A percentile compares a stretch with the other conserved stretches of the same genome.
Evolutionary conservation across 306 rosid species (phyloP).

Genomic region (Potentilla sterilis): DNA sequence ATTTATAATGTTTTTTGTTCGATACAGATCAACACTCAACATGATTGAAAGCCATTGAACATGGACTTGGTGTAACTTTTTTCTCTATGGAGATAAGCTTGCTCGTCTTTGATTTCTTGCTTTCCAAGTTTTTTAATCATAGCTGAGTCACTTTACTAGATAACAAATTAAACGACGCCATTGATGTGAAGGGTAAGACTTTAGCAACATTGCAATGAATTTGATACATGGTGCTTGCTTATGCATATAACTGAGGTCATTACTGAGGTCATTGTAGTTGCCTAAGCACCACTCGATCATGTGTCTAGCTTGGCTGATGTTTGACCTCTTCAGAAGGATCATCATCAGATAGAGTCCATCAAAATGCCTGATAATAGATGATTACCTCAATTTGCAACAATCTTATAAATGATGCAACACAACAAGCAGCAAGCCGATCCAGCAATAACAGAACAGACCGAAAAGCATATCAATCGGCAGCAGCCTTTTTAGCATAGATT

Average conservation of each 20-base stretch:
- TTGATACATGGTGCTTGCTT: not conserved
- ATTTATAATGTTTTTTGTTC: too few species aligned
- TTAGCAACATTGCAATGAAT: not conserved
- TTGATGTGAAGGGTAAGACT: not conserved
- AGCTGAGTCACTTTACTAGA: not conserved
- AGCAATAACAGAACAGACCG: too few species aligned
- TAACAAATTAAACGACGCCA: not conserved
- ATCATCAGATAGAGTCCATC: too few species aligned
- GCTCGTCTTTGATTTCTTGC: not conserved
- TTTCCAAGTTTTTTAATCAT: not conserved
- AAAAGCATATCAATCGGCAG: too few species aligned
- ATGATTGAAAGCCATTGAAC: too few species aligned
- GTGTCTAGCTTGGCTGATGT: not conserved
- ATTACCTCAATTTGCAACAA: too few species aligned
- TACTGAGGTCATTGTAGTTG: not conserved
- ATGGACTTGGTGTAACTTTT: not conserved
- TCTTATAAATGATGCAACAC: too few species aligned
- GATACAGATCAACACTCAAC: too few species aligned
- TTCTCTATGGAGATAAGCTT: not conserved
- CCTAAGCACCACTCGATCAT: not conserved
- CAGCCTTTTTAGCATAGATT: too few species aligned
- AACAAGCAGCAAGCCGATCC: too few species aligned
- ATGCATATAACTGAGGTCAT: not conserved
- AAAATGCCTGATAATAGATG: too few species aligned
- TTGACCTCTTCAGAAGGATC: not conserved